Base-by-base conservation (phyloP, 306 rosid genomes). In the Malus sylvestris region DNA sequence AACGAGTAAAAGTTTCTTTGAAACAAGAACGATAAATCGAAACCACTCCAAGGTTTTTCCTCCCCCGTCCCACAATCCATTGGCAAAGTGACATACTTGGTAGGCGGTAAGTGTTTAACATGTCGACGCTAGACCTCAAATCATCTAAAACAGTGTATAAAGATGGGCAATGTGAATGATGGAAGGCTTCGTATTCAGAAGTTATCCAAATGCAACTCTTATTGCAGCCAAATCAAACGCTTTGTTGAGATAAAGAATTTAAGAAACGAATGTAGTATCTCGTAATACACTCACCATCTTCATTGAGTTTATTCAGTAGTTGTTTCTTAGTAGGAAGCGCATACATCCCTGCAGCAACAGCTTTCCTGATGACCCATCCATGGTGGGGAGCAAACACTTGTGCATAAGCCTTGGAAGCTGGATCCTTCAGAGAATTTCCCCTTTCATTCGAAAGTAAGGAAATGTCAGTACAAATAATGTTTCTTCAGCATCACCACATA, bases 331-430 rank as follows among this genome's bases (percentile, higher is more conserved):
- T 86, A 46, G 97, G 98, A 76, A 95, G 90, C 59, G 86, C 86
- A 77, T 89, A 95, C 98, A 95, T 89, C 82, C 97, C 98, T 12
- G 91, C 98, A 13, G 88, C 88, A 80, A 92, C 98, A 53, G 93
- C 97, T 82, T 83, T 92, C 84, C 97, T 87, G 79, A 95, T 92
- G 19, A 87, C 90, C 98, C 98, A 95, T 22, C 89, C 89, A 82
- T 95, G 98, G 81, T 95, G 80, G 35, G 96, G 96, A 66, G 96
- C 96, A 80, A 92, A 83, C 72, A 84, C 93, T 79, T 89, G 87
- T 44, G 88, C 86, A 20, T 95, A 95, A 72, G 98, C 96, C 83
- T 85, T 95, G 77, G 96, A 89, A 81, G 98, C 98, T 66, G 97
- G 83, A 89, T 79, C 91, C 84, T 73, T 92, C 57, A 92, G 86